These are phyloP conservation scores for Dipteronia sinensis DNA, from an alignment of 345 rosid genomes.

Conservation along the genomic window DNA sequence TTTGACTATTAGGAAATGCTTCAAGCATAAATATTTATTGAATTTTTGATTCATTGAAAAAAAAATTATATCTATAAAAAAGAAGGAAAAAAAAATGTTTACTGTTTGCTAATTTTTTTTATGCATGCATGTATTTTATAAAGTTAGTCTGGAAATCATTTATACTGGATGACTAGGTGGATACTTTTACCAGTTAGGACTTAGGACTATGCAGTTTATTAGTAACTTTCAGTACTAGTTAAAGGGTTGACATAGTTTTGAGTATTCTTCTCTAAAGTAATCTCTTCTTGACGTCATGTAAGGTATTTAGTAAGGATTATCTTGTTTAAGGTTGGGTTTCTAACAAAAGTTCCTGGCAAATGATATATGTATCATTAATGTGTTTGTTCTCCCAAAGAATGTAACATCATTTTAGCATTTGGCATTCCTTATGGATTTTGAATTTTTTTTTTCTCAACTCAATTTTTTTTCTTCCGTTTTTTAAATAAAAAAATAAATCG, in stretches of 20 bases:
- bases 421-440: background rate
- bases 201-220: background rate
- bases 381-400: background rate
- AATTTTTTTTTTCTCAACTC: background rate
- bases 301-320: background rate
- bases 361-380: constrained; percentile 1
- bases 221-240: background rate
- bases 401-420: background rate
- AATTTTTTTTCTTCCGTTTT: background rate
- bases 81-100: background rate
- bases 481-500: background rate
- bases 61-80: background rate
- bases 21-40: background rate
- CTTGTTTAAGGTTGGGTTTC: background rate
- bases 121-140: background rate
- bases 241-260: background rate
- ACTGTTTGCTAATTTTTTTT: background rate
- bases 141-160: background rate
- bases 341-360: background rate
- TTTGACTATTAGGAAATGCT: background rate
- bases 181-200: background rate
- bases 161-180: background rate
- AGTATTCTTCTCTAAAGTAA: background rate
- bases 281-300: background rate
- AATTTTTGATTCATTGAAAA: background rate